Base-by-base conservation (phyloP, 2,329 filamentous ascomycete species). In the Botrytis elliptica region DNA sequence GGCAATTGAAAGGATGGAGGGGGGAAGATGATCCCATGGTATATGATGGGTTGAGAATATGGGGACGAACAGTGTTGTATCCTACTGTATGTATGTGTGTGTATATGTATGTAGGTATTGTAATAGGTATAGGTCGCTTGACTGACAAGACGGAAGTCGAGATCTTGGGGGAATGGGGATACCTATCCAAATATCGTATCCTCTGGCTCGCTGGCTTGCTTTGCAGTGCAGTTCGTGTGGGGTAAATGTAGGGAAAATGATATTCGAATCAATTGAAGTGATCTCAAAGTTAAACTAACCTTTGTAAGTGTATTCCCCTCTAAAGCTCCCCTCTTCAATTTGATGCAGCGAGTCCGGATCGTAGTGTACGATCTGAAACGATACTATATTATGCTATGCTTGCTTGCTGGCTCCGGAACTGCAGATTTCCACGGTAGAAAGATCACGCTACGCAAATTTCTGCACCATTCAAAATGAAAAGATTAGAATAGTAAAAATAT, bases 361-460 rank as follows among this genome's bases (percentile, higher is more conserved):
- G 66, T 57, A 25, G 66, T 29, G 29, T 29, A 69, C 29, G 40
- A 33, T 33, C 36, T 49, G 65, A 55, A 55, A 68, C 36, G 38
- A 52, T 40, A 55, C 25, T 68, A 68, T 69, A 29, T 29, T 57
- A 67, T 67, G 65, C 46, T 67, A 52, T 57, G 46, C 49, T 42
- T 42, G 49, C 65, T 68, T n/a, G 63, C 63, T 49, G 63, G 42
- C 65, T 40, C n/a, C 66, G 46, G 66, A 33, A 42, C 44, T 68
- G 66, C 36, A 68, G 66, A 57, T 57, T 57, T 68, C 46, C 65
- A 68, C 65, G 65, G 40, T 55, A 55, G 65, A 68, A 55, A 55
- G 65, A 68, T 68, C 65, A 68, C 65, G 65, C 65, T 68, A 68
- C 65, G 65, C 25, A 68, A 68, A 68, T 57, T 42, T 68, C 66